Percentiles rank a stretch among this genome's conserved stretches.
Conservation (phyloP, 345 rosid genomes). For the Citrus glauca region DNA sequence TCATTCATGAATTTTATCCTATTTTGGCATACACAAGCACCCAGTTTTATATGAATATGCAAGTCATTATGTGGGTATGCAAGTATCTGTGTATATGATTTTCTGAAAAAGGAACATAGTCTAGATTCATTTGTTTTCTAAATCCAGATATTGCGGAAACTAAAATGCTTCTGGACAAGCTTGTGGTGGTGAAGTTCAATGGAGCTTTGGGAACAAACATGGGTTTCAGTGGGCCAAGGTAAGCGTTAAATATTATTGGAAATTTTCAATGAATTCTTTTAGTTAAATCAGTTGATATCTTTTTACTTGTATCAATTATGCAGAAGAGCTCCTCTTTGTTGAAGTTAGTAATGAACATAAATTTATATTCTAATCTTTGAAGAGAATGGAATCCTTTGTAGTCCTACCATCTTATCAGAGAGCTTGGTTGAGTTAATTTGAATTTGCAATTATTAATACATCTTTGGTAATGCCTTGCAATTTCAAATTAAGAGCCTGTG, state of each 20-base stretch:
- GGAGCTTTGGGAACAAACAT: slow-evolving; percentile 36
- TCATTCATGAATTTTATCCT: neutral
- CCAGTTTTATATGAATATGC: neutral
- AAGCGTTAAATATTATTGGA: slow-evolving; percentile 14
- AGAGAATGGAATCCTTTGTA: neutral
- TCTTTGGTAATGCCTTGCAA: neutral
- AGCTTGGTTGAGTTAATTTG: neutral
- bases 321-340: neutral
- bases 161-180: slow-evolving; percentile 44
- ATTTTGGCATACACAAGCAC: neutral
- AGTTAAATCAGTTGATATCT: neutral
- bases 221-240: slow-evolving; percentile 51
- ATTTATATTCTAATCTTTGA: neutral
- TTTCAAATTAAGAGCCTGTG: neutral
- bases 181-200: slow-evolving; percentile 50
- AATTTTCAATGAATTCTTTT: neutral
- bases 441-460: neutral
- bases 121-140: neutral
- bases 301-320: neutral
- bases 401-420: neutral
- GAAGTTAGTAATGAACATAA: neutral
- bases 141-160: slow-evolving; percentile 36
- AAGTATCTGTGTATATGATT: neutral
- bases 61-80: neutral
- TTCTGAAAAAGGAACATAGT: neutral